phyloP scores from a whole-genome alignment of 2,329 filamentous ascomycete genomes.

The Nothophoma quercina region DNA sequence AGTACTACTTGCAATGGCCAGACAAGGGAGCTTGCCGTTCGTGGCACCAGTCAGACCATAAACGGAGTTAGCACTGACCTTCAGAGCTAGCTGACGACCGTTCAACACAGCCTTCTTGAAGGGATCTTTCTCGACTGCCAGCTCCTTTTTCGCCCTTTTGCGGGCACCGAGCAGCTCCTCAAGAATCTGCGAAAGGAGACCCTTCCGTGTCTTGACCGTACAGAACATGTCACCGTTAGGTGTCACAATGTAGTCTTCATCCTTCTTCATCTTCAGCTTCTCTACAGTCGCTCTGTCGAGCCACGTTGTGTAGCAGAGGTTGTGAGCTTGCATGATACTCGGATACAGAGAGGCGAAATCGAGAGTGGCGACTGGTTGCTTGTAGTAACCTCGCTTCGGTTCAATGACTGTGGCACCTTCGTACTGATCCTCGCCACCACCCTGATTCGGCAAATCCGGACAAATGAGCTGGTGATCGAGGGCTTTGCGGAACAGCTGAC shows the following conservation, averaged over 20 bases:
- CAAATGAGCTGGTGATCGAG: conserved; percentile 93
- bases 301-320: conserved; percentile 95
- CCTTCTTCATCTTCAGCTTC: conserved; percentile 78
- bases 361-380: conserved; percentile 92
- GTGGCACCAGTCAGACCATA: conserved; percentile 97
- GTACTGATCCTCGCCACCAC: conserved; percentile 81
- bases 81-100: conserved; percentile 93
- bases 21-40: conserved; percentile 91
- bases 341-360: conserved; percentile 99
- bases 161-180: conserved; percentile 90
- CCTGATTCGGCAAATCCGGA: conserved; percentile 78
- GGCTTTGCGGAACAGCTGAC: conserved; percentile 94
- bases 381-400: conserved; percentile 90
- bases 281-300: conserved; percentile 81
- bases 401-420: conserved; percentile 98
- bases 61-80: conserved; percentile 96
- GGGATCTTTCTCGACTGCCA: conserved; percentile 86
- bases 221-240: conserved; percentile 94
- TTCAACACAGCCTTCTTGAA: conserved; percentile 99
- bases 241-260: conserved; percentile 95
- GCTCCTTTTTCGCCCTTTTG: conserved; percentile 92
- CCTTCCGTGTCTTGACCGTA: conserved; percentile 87
- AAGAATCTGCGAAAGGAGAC: conserved; percentile 90
- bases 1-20: conserved; percentile 94
- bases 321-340: conserved; percentile 98